Conservation (phyloP, 2,329 filamentous ascomycete species). For the Eutypa lata region DNA sequence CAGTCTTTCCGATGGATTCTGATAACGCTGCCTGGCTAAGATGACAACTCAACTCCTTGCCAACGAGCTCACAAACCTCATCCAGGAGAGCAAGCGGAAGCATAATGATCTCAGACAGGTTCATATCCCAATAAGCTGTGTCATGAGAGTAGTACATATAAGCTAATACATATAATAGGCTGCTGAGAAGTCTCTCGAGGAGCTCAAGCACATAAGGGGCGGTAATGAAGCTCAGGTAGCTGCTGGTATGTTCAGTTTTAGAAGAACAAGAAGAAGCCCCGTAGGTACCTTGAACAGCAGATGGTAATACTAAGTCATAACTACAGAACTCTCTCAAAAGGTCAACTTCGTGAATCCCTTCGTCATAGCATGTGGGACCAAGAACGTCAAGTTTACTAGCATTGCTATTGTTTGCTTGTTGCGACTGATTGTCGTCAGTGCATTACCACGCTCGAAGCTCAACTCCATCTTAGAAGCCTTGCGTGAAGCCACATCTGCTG, state of each 20-base stretch:
- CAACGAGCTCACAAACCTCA: conserved; percentile 83
- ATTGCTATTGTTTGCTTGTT: conserved; percentile 89
- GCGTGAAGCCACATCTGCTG: conserved; percentile 76
- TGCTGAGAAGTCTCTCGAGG: conserved; percentile 88
- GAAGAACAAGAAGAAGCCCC: background rate
- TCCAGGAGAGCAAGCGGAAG: conserved; percentile 95
- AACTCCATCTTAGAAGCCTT: conserved; percentile 86
- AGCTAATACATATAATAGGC: conserved; percentile 51
- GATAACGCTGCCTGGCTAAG: conserved; percentile 32
- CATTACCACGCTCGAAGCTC: conserved; percentile 74
- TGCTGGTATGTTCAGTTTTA: conserved; percentile 50
- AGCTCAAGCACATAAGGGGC: conserved; percentile 73
- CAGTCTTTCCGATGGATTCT: conserved; percentile 20
- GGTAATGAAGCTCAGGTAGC: conserved; percentile 75
- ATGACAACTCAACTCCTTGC: conserved; percentile 92
- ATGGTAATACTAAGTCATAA: conserved; percentile 13
- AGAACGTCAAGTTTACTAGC: conserved; percentile 83
- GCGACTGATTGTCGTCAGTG: conserved; percentile 77
- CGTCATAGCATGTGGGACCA: conserved; percentile 85
- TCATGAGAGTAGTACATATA: background rate
- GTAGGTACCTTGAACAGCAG: background rate
- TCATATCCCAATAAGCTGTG: conserved; percentile 25
- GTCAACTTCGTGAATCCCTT: conserved; percentile 89
- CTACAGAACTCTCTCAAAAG: conserved; percentile 74
- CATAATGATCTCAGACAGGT: conserved; percentile 85